Base-by-base conservation (phyloP, 495 filamentous ascomycete genomes). In the Penicillium bovifimosum region DNA sequence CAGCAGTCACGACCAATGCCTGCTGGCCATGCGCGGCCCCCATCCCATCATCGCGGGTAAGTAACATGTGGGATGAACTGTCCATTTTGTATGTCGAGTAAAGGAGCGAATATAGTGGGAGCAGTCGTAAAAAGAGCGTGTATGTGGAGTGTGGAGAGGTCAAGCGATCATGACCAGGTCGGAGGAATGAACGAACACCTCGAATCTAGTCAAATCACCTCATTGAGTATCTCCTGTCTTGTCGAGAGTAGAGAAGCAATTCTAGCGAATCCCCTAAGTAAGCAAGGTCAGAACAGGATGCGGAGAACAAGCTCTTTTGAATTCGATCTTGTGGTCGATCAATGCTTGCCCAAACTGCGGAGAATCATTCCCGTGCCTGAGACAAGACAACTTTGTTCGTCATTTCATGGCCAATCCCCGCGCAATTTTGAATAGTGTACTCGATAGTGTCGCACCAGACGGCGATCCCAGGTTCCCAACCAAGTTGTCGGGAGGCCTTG, bases 1-100 rank as follows among this genome's bases (percentile, higher is more conserved):
- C 62, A 5, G 60, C 62, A 28, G 70, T 70, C 31, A 70, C 68
- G 16, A 73, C 70, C 55, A 73, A 41, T 10, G 70, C 70, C 49
- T 54, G 62, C 17, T 56, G 53, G 38, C 70, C 70, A 29, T 59
- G 68, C 11, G 54, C 40, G 31, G 52, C 51, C 1, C 56, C 65
- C 44, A 63, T 52, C 16, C 60, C 55, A 5, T 11, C 52, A 6
- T 24, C 40, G 17, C 70, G 58, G 1, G 63, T 49, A 16, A 65
- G 4, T 6, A 68, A 28, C 11, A 50, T 54, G 18, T 63, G 45
- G 29, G 59, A 10, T 10, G 52, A 13, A 8, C n/a, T 28, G 5
- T 67, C 50, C 66, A 69, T 68, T 7, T 34, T 59, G 46, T 29
- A 27, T 5, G 6, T 38, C 17, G 17, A 47, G 18, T 4, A 41